Conservation (phyloP, 2,329 filamentous ascomycete species). For the Ophiostoma ulmi region DNA sequence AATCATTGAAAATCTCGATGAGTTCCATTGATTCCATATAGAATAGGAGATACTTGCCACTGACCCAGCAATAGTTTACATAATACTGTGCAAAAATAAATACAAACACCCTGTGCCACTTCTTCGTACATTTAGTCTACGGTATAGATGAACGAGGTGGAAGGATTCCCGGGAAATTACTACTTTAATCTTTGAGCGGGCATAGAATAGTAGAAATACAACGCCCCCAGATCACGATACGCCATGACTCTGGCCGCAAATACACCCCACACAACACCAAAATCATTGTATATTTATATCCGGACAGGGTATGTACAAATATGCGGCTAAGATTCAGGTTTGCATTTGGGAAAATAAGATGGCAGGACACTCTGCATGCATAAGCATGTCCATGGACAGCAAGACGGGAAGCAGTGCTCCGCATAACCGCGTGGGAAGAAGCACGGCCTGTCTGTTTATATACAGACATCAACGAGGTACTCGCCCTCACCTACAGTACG, state of each 20-base stretch:
- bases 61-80: background rate
- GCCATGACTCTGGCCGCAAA: background rate
- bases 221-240: background rate
- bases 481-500: background rate
- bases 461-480: background rate
- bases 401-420: background rate
- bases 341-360: background rate
- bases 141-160: background rate
- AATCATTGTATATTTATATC: background rate
- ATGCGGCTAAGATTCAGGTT: background rate
- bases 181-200: background rate
- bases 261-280: background rate
- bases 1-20: background rate
- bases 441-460: background rate
- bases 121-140: background rate
- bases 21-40: background rate
- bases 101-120: background rate
- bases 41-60: background rate
- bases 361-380: background rate
- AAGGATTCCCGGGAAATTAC: constrained; percentile 6
- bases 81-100: background rate
- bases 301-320: background rate
- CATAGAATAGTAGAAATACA: background rate
- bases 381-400: background rate
- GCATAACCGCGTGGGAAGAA: background rate